phyloP scores from a whole-genome alignment of 495 filamentous ascomycete species.

The Hypoxylon trugodes region DNA sequence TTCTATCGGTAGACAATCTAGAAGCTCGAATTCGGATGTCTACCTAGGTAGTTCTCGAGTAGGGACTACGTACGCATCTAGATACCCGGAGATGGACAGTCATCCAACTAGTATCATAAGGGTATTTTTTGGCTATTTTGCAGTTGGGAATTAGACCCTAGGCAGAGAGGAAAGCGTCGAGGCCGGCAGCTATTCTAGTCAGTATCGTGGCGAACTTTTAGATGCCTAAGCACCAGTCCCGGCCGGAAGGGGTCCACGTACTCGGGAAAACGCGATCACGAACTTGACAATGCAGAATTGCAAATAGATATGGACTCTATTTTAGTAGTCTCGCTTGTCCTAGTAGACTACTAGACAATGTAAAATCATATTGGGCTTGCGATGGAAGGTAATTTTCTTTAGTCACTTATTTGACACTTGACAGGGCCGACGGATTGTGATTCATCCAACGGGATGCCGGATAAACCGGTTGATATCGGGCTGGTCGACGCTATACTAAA shows the following conservation, averaged over 20 bases:
- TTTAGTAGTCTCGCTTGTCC: constrained; percentile 13
- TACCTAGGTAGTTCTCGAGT: too few relatives aligned
- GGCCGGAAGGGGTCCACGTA: constrained; percentile 25
- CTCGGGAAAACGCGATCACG: constrained; percentile 32
- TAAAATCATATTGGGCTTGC: constrained; percentile 19
- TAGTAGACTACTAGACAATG: not conserved
- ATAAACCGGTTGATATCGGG: constrained; percentile 41
- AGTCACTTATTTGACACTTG: constrained; percentile 25
- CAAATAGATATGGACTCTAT: constrained; percentile 14
- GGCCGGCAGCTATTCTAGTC: constrained; percentile 4
- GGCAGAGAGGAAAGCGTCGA: not conserved
- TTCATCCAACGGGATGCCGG: constrained; percentile 31
- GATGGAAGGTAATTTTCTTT: constrained; percentile 34
- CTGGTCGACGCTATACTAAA: constrained; percentile 9
- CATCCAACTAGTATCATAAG: not conserved
- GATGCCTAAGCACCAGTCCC: not conserved
- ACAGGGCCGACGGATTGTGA: constrained; percentile 24
- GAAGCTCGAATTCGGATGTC: not conserved
- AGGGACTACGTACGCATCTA: not conserved
- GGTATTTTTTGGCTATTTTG: constrained; percentile 15
- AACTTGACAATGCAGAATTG: constrained; percentile 25
- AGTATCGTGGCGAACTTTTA: constrained; percentile 1
- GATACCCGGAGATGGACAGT: not conserved
- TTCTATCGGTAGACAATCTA: not conserved
- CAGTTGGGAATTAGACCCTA: not conserved